A percentile compares a stretch with the other conserved stretches of the same genome.
phyloP scores from a whole-genome alignment of 495 filamentous ascomycete genomes.

The Terfezia boudieri region DNA sequence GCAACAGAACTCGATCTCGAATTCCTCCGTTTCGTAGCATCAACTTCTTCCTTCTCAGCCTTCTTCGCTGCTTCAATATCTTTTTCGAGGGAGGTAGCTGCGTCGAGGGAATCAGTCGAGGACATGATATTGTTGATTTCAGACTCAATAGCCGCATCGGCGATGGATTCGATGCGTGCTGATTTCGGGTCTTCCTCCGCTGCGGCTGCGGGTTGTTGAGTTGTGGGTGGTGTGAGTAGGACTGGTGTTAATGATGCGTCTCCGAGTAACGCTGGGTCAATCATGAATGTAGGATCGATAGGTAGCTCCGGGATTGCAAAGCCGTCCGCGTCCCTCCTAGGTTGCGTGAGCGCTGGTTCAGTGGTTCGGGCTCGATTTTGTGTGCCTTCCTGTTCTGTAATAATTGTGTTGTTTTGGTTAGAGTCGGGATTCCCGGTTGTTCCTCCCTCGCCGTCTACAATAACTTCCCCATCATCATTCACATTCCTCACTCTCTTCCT shows the following conservation, averaged over 20 bases:
- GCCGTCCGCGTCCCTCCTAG: slow-evolving; percentile 29
- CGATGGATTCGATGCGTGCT: slow-evolving; percentile 11
- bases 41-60: slow-evolving; percentile 1
- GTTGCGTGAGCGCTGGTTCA: slow-evolving; percentile 5
- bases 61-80: slow-evolving; percentile 2
- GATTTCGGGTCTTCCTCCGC: not conserved
- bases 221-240: slow-evolving; percentile 1
- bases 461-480: slow-evolving; percentile 20
- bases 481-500: slow-evolving; percentile 25
- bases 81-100: not conserved
- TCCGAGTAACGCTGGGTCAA: not conserved
- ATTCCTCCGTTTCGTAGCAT: not conserved
- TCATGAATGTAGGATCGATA: slow-evolving; percentile 19
- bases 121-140: slow-evolving; percentile 12
- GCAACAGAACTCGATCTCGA: slow-evolving; percentile 6
- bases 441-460: slow-evolving; percentile 15
- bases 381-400: slow-evolving; percentile 2
- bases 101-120: slow-evolving; percentile 5
- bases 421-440: not conserved
- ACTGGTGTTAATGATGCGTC: not conserved
- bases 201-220: not conserved
- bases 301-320: slow-evolving; percentile 30
- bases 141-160: slow-evolving; percentile 14
- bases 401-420: not conserved
- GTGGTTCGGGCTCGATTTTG: not conserved